Evolutionary conservation across 768 basidiomycete genomes (phyloP).

Genomic region (Termitomyces sp.): DNA sequence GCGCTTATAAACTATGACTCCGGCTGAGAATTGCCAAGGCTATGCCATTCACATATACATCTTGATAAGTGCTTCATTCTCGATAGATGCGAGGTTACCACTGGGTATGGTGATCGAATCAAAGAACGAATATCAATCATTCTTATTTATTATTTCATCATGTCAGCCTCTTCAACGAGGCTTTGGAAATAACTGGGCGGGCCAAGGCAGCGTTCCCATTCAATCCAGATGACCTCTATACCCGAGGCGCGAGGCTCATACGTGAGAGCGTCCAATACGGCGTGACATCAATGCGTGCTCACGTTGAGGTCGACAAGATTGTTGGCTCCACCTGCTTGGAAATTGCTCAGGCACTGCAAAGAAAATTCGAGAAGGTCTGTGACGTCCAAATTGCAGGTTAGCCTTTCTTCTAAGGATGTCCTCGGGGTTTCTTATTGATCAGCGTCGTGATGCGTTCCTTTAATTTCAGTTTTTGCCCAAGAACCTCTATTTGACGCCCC

Average conservation of each 20-base stretch:
- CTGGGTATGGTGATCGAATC: constrained; percentile 37
- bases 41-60: constrained; percentile 64
- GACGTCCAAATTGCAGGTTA: constrained; percentile 56
- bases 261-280: constrained; percentile 53
- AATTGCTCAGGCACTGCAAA: constrained; percentile 41
- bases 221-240: constrained; percentile 39
- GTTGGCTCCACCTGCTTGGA: constrained; percentile 54
- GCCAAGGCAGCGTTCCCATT: constrained; percentile 47
- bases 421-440: constrained; percentile 10
- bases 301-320: constrained; percentile 56
- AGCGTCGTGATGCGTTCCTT: constrained; percentile 3
- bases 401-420: constrained; percentile 7
- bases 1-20: constrained; percentile 2
- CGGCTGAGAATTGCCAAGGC: constrained; percentile 17
- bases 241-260: constrained; percentile 49
- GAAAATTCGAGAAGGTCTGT: constrained; percentile 40
- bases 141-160: constrained; percentile 5
- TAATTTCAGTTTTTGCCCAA: constrained; percentile 50
- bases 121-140: not conserved
- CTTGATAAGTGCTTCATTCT: constrained; percentile 68
- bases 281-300: constrained; percentile 65
- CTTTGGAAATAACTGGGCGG: constrained; percentile 43
- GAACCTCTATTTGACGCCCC: constrained; percentile 45
- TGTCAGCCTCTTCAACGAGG: constrained; percentile 50
- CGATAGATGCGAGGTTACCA: constrained; percentile 45